phyloP scores from a whole-genome alignment of 108 stramenopile species.

The Pseudonitzschia multiseries region DNA sequence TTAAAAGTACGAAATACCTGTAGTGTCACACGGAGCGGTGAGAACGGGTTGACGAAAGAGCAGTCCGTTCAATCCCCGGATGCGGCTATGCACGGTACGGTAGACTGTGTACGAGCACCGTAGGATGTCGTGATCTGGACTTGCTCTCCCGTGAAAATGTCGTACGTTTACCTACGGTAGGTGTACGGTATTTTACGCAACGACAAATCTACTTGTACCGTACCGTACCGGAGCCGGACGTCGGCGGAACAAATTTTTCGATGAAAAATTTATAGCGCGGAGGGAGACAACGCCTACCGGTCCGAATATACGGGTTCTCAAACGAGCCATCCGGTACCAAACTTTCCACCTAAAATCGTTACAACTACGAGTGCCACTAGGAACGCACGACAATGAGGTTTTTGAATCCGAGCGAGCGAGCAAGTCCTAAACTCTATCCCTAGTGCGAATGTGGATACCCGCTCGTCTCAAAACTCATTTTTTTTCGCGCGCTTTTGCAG shows the following conservation, averaged over 20 bases:
- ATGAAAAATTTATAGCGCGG: background rate
- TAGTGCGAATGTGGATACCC: background rate
- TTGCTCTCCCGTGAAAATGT: no score
- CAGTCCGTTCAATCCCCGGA: no score
- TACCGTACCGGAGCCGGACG: background rate
- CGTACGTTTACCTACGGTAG: no score
- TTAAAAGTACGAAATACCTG: no score
- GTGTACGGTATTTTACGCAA: no score
- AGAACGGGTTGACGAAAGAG: no score
- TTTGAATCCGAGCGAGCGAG: background rate
- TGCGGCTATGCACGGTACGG: no score
- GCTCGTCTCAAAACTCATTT: background rate
- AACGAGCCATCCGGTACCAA: background rate
- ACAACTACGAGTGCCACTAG: background rate
- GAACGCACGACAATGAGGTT: no score
- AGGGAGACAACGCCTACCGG: background rate
- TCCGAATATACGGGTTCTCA: no score
- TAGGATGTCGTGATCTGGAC: no score
- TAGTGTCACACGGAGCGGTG: no score
- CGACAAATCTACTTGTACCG: background rate
- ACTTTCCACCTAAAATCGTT: background rate
- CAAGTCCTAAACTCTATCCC: background rate
- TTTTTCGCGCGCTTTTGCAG: background rate
- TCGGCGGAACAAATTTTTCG: background rate
- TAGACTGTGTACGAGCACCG: no score